Percentiles rank a stretch among this genome's conserved stretches.
Evolutionary conservation across 805 yeast genomes (phyloP).

Genomic region (Ogataea parapolymorpha): DNA sequence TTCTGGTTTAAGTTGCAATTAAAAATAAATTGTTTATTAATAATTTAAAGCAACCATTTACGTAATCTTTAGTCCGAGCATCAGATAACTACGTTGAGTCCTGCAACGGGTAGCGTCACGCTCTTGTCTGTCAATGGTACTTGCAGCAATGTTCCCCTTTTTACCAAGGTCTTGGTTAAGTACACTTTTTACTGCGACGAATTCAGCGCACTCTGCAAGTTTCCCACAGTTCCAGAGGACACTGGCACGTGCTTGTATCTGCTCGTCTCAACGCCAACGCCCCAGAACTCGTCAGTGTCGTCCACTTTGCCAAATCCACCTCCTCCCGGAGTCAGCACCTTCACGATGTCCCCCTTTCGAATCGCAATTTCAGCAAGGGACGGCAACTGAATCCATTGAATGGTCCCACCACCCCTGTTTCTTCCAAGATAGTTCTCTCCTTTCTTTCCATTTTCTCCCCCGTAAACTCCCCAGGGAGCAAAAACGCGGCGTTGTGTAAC

Average conservation of each 20-base stretch:
- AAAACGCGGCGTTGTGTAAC: slow-evolving; percentile 50
- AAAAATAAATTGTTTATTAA: no score
- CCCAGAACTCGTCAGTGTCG: not conserved
- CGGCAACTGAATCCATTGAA: slow-evolving; percentile 34
- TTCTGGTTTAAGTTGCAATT: no score
- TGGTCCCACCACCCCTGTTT: not conserved
- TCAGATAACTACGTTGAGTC: no score
- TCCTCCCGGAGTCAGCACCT: slow-evolving; percentile 31
- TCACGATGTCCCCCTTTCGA: slow-evolving; percentile 37
- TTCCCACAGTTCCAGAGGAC: not conserved
- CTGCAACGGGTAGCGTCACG: no score
- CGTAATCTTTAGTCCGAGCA: no score
- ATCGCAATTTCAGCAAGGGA: slow-evolving; percentile 38
- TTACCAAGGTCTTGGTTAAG: no score
- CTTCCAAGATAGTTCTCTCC: not conserved
- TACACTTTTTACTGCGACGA: not conserved
- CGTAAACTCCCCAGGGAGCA: slow-evolving; percentile 53
- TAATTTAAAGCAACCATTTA: no score
- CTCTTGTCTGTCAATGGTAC: no score
- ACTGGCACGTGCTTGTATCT: not conserved
- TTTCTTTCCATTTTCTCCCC: slow-evolving; percentile 35
- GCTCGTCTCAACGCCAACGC: not conserved
- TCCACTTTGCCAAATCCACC: not conserved
- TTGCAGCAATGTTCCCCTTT: no score
- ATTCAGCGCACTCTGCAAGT: not conserved